Percentiles rank a stretch among this genome's conserved stretches.
These are phyloP conservation scores for Kluyveromyces dobzhanskii DNA, from an alignment of 805 yeast species.

Conservation along the genomic window DNA sequence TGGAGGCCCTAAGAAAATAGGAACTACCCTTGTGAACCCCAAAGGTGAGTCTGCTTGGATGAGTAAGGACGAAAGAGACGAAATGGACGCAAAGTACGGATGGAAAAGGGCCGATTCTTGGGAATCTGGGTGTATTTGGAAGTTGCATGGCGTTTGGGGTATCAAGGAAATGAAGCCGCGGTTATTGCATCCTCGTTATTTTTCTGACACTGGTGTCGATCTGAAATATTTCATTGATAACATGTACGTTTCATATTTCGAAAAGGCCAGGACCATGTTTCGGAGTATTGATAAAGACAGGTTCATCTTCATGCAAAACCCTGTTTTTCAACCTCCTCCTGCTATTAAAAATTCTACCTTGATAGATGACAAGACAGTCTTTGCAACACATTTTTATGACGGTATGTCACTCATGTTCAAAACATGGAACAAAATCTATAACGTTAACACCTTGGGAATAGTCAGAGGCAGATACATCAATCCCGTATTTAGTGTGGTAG, in stretches of 20 bases:
- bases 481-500: slow-evolving; percentile 66
- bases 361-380: slow-evolving; percentile 58
- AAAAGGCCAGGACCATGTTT: slow-evolving; percentile 39
- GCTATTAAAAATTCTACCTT: slow-evolving; percentile 40
- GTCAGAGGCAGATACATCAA: slow-evolving; percentile 67
- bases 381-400: slow-evolving; percentile 89
- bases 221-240: slow-evolving; percentile 52
- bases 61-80: slow-evolving; percentile 33
- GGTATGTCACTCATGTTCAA: slow-evolving; percentile 91
- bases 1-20: slow-evolving; percentile 68
- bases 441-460: slow-evolving; percentile 85
- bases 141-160: slow-evolving; percentile 73
- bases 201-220: slow-evolving; percentile 38
- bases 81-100: slow-evolving; percentile 52
- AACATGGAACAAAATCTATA: slow-evolving; percentile 74
- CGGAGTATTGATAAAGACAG: slow-evolving; percentile 38
- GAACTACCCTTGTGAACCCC: slow-evolving; percentile 52
- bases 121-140: slow-evolving; percentile 79
- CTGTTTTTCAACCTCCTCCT: slow-evolving; percentile 76
- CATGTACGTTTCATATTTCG: slow-evolving; percentile 57
- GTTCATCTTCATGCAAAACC: slow-evolving; percentile 68
- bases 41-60: slow-evolving; percentile 67
- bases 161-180: slow-evolving; percentile 10
- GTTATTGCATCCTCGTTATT: slow-evolving; percentile 44
- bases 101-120: slow-evolving; percentile 60